These are phyloP conservation scores for Yamadazyma dushanensis DNA, from an alignment of 1,139 yeast genomes.

Conservation along the genomic window DNA sequence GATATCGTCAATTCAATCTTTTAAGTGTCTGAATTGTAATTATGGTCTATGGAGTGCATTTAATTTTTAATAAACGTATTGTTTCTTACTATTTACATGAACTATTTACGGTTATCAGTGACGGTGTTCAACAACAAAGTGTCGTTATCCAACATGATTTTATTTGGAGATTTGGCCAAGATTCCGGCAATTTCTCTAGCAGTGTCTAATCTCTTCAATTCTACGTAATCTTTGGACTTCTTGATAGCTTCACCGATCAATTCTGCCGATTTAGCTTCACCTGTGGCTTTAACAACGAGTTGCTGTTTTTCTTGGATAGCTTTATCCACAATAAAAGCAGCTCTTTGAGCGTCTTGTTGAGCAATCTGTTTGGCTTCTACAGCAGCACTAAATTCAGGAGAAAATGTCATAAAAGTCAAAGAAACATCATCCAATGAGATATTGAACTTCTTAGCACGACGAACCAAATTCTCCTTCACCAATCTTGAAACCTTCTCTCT, in stretches of 20 bases:
- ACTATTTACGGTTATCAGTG: slow-evolving; percentile 55
- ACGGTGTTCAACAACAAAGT: slow-evolving; percentile 88
- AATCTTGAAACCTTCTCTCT: slow-evolving; percentile 93
- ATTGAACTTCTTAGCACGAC: slow-evolving; percentile 90
- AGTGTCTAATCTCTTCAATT: slow-evolving; percentile 93
- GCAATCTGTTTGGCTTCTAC: slow-evolving; percentile 99
- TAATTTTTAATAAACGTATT: neutral
- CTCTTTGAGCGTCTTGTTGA: slow-evolving; percentile 98
- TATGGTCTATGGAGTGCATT: neutral
- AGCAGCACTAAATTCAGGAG: slow-evolving; percentile 96
- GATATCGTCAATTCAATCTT: slow-evolving; percentile 85
- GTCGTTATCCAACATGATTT: slow-evolving; percentile 87
- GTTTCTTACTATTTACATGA: neutral
- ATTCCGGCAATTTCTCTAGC: slow-evolving; percentile 94
- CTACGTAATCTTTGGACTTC: slow-evolving; percentile 93
- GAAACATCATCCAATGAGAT: slow-evolving; percentile 92
- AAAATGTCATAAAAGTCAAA: slow-evolving; percentile 91
- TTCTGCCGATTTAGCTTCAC: slow-evolving; percentile 98
- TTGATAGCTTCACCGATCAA: slow-evolving; percentile 98
- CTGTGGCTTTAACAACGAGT: slow-evolving; percentile 92
- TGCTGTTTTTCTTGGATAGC: slow-evolving; percentile 98
- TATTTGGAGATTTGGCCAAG: slow-evolving; percentile 84
- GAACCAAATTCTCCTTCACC: slow-evolving; percentile 85
- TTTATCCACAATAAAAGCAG: slow-evolving; percentile 94
- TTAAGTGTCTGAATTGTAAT: too few species aligned